Percentiles rank a stretch among this genome's conserved stretches.
Evolutionary conservation across 1,284 basidiomycete species (phyloP).

Genomic region (Neonothopanus nambi): DNA sequence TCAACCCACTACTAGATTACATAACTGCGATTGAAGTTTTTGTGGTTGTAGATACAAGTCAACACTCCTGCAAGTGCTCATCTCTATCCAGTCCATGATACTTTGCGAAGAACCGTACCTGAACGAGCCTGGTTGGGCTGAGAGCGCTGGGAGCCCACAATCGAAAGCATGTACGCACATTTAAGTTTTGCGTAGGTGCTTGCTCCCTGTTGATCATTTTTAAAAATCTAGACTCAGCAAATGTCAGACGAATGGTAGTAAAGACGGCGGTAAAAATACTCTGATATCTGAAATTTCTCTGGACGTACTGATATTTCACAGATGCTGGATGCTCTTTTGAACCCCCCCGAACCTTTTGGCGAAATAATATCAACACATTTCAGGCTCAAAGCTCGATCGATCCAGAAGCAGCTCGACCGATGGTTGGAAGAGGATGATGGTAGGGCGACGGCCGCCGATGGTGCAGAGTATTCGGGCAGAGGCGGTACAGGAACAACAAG

Average conservation of each 20-base stretch:
- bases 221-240: constrained; percentile 67
- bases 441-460: constrained; percentile 51
- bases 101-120: constrained; percentile 86
- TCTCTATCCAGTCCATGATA: constrained; percentile 95
- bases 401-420: constrained; percentile 74
- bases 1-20: constrained; percentile 80
- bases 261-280: constrained; percentile 70
- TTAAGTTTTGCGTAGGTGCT: not conserved
- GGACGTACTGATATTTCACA: constrained; percentile 28
- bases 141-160: constrained; percentile 64
- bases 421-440: constrained; percentile 79
- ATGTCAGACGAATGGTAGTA: constrained; percentile 86
- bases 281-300: not conserved
- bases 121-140: constrained; percentile 89
- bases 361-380: constrained; percentile 89
- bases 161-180: constrained; percentile 67
- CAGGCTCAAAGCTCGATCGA: constrained; percentile 74
- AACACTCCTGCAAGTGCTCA: constrained; percentile 64
- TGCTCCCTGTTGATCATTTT: constrained; percentile 1
- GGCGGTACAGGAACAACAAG: constrained; percentile 39
- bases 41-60: constrained; percentile 59
- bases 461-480: constrained; percentile 39
- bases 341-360: constrained; percentile 78
- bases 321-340: constrained; percentile 85
- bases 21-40: constrained; percentile 3